phyloP scores from a whole-genome alignment of 2,329 filamentous ascomycete genomes.

The Pochonia chlamydosporia region DNA sequence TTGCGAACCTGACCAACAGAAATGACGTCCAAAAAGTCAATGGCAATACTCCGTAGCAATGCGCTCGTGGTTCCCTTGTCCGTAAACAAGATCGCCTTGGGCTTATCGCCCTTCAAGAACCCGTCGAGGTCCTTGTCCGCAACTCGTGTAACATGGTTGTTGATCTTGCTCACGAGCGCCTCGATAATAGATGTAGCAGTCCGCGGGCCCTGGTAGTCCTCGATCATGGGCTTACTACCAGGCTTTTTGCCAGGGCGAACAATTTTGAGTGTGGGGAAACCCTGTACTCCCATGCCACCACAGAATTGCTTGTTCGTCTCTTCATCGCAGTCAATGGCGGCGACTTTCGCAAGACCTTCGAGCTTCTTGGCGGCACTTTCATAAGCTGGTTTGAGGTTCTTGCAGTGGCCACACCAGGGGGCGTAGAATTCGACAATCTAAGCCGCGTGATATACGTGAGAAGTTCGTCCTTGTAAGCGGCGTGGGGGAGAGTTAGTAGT shows the following conservation, averaged over 20 bases:
- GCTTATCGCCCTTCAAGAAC: slow-evolving; percentile 67
- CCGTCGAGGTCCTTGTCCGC: slow-evolving; percentile 71
- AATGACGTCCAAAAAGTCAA: slow-evolving; percentile 81
- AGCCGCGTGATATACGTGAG: too few species aligned
- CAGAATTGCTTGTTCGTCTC: slow-evolving; percentile 88
- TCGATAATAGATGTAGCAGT: slow-evolving; percentile 84
- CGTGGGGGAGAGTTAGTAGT: too few species aligned
- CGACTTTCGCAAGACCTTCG: slow-evolving; percentile 88
- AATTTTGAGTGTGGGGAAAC: slow-evolving; percentile 95
- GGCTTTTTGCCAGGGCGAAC: slow-evolving; percentile 78
- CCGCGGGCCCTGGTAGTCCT: slow-evolving; percentile 84
- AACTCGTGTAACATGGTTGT: slow-evolving; percentile 80
- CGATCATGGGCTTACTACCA: slow-evolving; percentile 68
- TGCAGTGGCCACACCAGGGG: slow-evolving; percentile 95
- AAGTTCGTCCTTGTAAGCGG: too few species aligned
- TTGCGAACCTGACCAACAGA: slow-evolving; percentile 75
- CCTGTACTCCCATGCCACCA: slow-evolving; percentile 77
- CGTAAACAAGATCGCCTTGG: slow-evolving; percentile 88
- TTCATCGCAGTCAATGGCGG: slow-evolving; percentile 91
- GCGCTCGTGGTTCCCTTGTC: slow-evolving; percentile 87
- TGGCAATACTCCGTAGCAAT: slow-evolving; percentile 75
- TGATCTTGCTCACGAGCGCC: slow-evolving; percentile 78
- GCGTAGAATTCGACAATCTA: slow-evolving; percentile 83
- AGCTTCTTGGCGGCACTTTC: slow-evolving; percentile 89
- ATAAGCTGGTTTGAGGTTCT: slow-evolving; percentile 91